Percentiles rank a stretch among this genome's conserved stretches.
Conservation (phyloP, 345 rosid genomes). For the Euphorbia peplus region DNA sequence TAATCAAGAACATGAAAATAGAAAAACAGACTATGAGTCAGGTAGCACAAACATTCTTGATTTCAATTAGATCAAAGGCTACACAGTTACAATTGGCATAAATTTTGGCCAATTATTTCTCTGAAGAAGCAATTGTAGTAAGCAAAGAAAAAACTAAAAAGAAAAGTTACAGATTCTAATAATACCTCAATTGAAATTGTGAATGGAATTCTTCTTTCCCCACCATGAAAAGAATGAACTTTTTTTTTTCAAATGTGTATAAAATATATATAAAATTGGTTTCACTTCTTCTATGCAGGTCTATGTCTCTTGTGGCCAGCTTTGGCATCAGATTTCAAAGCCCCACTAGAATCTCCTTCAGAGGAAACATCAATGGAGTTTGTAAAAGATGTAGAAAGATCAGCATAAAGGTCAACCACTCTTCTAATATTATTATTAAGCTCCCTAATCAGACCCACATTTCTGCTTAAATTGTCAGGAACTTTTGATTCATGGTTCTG, state of each 20-base stretch:
- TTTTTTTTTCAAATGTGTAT: neutral
- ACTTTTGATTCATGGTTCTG: constrained; percentile 74
- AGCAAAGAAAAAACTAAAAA: constrained; percentile 21
- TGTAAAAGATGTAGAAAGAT: constrained; percentile 62
- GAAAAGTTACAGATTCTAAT: constrained; percentile 25
- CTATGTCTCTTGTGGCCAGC: constrained; percentile 54
- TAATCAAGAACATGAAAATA: neutral
- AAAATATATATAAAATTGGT: neutral
- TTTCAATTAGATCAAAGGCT: constrained; percentile 37
- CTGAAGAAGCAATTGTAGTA: constrained; percentile 19
- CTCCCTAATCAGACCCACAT: constrained; percentile 72
- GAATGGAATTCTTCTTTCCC: constrained; percentile 19
- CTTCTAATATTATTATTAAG: constrained; percentile 77
- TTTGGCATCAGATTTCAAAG: constrained; percentile 55
- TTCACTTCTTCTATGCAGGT: constrained; percentile 28
- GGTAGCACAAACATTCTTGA: constrained; percentile 29
- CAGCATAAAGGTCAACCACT: constrained; percentile 65
- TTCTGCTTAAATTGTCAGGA: constrained; percentile 65
- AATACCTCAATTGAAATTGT: constrained; percentile 26
- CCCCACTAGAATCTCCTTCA: constrained; percentile 59
- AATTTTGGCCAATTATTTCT: constrained; percentile 36
- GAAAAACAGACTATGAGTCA: neutral
- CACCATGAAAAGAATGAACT: constrained; percentile 25
- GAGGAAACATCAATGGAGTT: constrained; percentile 59
- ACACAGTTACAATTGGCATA: constrained; percentile 31